These are phyloP conservation scores for Corchorus olitorius DNA, from an alignment of 345 rosid genomes.

Conservation along the genomic window DNA sequence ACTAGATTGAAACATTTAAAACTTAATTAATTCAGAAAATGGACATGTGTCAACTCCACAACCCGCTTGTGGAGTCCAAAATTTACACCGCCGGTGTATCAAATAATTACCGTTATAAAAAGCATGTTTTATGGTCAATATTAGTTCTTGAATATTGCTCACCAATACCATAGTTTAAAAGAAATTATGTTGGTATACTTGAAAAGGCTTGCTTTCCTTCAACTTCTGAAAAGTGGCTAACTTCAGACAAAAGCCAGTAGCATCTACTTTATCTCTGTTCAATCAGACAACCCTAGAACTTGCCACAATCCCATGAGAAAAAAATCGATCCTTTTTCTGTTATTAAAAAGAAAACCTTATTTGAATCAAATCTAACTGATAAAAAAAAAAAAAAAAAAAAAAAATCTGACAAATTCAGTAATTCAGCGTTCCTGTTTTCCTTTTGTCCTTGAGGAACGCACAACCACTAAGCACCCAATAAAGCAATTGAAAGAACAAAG, in stretches of 20 bases:
- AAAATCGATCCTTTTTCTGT: not conserved
- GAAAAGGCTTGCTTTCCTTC: not conserved
- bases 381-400: not conserved
- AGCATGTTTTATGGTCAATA: too few species aligned
- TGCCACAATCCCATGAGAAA: not conserved
- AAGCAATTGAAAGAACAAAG: not conserved
- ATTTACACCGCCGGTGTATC: too few species aligned
- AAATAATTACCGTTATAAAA: not conserved
- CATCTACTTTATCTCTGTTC: not conserved
- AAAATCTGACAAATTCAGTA: constrained; percentile 4
- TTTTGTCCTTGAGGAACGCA: not conserved
- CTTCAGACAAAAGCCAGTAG: not conserved
- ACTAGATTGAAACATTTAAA: too few species aligned
- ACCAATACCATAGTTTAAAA: not conserved
- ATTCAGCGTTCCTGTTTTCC: not conserved
- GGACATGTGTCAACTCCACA: too few species aligned
- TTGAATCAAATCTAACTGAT: not conserved
- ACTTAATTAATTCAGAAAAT: too few species aligned
- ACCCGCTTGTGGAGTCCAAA: too few species aligned
- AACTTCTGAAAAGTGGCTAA: not conserved
- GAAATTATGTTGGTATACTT: not conserved
- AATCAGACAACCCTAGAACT: not conserved
- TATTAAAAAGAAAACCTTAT: not conserved
- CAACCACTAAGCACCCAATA: not conserved
- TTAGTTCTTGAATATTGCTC: too few species aligned